A percentile compares a stretch with the other conserved stretches of the same genome.
These are phyloP conservation scores for Pleurotus sapidus DNA, from an alignment of 768 basidiomycete species.

Conservation along the genomic window DNA sequence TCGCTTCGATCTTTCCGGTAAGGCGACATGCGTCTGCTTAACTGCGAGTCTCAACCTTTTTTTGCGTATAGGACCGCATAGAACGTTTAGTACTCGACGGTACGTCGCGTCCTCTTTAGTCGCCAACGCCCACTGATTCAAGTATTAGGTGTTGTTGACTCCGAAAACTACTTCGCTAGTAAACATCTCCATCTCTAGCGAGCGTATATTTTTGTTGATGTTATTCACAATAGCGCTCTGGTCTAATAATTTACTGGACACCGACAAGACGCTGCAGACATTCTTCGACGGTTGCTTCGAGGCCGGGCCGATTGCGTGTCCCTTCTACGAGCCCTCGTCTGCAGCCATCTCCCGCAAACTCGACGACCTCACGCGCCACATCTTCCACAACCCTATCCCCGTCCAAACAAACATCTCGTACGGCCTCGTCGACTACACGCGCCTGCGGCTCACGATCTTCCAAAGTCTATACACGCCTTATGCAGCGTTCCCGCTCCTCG, in stretches of 20 bases:
- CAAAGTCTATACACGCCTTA: conserved; percentile 20
- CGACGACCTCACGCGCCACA: conserved; percentile 9
- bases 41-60: not conserved
- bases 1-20: conserved; percentile 33
- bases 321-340: conserved; percentile 19
- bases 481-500: conserved; percentile 13
- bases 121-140: not conserved
- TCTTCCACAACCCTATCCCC: conserved; percentile 17
- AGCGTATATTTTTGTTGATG: not conserved
- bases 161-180: conserved; percentile 22
- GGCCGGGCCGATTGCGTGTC: conserved; percentile 19
- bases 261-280: conserved; percentile 19
- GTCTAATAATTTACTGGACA: conserved; percentile 16
- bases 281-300: conserved; percentile 19
- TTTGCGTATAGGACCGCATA: conserved; percentile 21
- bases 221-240: conserved; percentile 6
- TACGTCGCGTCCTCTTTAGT: not conserved
- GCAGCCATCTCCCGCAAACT: conserved; percentile 14
- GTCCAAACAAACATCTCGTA: conserved; percentile 14
- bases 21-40: not conserved
- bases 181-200: not conserved
- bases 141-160: conserved; percentile 20
- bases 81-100: conserved; percentile 31
- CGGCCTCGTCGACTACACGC: conserved; percentile 20
- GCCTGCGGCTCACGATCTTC: conserved; percentile 17